These are phyloP conservation scores for Colletotrichum neosansevieriae DNA, from an alignment of 2,329 filamentous ascomycete species.

Conservation along the genomic window DNA sequence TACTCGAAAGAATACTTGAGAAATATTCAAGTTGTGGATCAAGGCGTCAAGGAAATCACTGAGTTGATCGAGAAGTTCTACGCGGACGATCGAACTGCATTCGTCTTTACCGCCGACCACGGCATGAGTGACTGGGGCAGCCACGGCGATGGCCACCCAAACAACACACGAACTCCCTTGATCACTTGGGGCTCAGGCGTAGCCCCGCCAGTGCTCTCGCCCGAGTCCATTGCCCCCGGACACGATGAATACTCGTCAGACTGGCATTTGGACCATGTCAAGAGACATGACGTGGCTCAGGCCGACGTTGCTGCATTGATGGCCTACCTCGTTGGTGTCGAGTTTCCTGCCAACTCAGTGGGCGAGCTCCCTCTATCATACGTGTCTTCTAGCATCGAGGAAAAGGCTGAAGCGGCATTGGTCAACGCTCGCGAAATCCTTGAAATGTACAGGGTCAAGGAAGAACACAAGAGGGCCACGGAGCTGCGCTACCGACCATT, in stretches of 20 bases:
- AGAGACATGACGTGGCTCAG: conserved; percentile 91
- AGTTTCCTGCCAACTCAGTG: conserved; percentile 96
- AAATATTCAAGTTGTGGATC: conserved; percentile 94
- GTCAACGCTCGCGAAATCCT: conserved; percentile 89
- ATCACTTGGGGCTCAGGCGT: conserved; percentile 95
- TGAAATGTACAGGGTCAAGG: conserved; percentile 97
- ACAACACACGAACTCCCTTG: conserved; percentile 94
- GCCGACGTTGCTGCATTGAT: conserved; percentile 96
- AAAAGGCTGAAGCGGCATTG: conserved; percentile 87
- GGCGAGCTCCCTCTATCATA: conserved; percentile 90
- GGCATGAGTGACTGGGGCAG: conserved; percentile 99
- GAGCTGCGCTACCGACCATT: conserved; percentile 85
- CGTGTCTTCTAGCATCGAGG: conserved; percentile 75
- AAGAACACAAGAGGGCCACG: conserved; percentile 81
- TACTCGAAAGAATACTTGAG: conserved; percentile 96
- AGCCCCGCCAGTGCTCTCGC: conserved; percentile 74
- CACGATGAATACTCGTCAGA: conserved; percentile 94
- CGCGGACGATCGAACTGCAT: conserved; percentile 85
- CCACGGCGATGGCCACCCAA: conserved; percentile 96
- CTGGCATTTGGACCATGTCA: conserved; percentile 85
- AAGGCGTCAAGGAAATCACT: conserved; percentile 87
- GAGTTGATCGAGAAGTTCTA: conserved; percentile 89
- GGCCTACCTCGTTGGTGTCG: conserved; percentile 88
- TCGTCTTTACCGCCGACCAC: conserved; percentile 97
- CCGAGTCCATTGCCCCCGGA: conserved; percentile 73